Base-by-base conservation (phyloP, 768 basidiomycete species). In the Leccinum disarticulatum region DNA sequence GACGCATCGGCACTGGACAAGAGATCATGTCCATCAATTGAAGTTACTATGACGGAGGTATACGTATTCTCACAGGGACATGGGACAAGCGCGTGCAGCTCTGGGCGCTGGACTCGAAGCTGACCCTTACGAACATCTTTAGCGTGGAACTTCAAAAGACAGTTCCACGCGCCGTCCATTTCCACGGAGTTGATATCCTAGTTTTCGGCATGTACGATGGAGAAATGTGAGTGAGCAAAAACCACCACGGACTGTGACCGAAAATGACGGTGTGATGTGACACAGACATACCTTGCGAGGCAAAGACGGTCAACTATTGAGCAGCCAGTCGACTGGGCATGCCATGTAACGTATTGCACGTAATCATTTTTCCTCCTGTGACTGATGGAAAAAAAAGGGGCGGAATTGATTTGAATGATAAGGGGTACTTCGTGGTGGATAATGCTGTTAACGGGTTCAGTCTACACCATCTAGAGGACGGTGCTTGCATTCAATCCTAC, bases 401-500 rank as follows among this genome's bases (percentile, higher is more conserved):
- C 10, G 30, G 27, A 14, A 8, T 43, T 19, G n/a, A 15, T 36
- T 11, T 55, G 13, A n/a, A 64, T 4, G 3, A 30, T 25, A 51
- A 8, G 4, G 28, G 11, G 14, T 25, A 33, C 10, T 41, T 46
- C 22, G 19, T 36, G 14, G 35, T 62, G 27, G 54, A 60, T 35
- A 60, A 60, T n/a, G 54, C 28, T 36, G 41, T 60, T n/a, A 56
- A 17, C 8, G 14, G 56, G 14, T 47, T 10, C 28, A 49, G 38
- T n/a, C 17, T 57, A 33, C 56, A 58, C 22, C n/a, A 11, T 27
- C 33, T 57, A 6, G 51, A 61, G 19, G 55, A 61, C 25, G 50
- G 60, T 30, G 50, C 28, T 4, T 61, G 60, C 25, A 7, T 61
- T 19, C 28, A 15, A 46, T 57, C 31, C 5, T 61, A 61, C 15